Evolutionary conservation across 139 green algal genomes (phyloP).

Genomic region (Chlorella sp.): DNA sequence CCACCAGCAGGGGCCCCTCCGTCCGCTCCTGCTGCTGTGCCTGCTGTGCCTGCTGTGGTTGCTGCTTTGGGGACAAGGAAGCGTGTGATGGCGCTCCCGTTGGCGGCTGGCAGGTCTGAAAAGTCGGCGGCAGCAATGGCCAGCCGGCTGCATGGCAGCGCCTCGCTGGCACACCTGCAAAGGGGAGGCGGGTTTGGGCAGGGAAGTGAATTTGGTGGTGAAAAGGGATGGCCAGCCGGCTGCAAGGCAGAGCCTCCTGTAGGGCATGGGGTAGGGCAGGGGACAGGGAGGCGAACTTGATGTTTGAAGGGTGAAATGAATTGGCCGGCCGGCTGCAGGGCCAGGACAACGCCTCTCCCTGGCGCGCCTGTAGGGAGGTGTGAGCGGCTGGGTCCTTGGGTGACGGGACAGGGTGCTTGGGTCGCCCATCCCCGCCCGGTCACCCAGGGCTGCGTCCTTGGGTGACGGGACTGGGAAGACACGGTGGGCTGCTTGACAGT

Average conservation of each 20-base stretch:
- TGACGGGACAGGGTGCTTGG: no score
- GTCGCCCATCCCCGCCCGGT: no score
- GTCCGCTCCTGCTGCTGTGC: background rate
- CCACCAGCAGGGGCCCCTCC: background rate
- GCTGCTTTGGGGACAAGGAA: constrained; percentile 47
- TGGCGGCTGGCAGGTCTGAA: constrained; percentile 17
- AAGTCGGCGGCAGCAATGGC: constrained; percentile 73
- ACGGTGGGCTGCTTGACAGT: no score
- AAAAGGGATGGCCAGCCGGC: constrained; percentile 64
- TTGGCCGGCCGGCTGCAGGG: constrained; percentile 69
- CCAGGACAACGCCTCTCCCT: constrained; percentile 57
- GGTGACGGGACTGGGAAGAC: no score
- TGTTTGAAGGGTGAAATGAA: background rate
- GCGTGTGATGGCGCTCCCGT: constrained; percentile 39
- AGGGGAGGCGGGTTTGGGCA: background rate
- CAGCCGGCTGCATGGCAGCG: constrained; percentile 71
- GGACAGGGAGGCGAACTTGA: background rate
- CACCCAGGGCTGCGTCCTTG: no score
- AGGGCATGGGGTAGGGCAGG: background rate
- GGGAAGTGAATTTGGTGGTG: background rate
- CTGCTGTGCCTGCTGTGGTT: background rate
- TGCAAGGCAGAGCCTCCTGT: constrained; percentile 69
- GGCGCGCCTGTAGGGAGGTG: no score
- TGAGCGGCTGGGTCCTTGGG: no score
- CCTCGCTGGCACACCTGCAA: constrained; percentile 47